phyloP scores from a whole-genome alignment of 768 basidiomycete species.

The Calocera cornea region DNA sequence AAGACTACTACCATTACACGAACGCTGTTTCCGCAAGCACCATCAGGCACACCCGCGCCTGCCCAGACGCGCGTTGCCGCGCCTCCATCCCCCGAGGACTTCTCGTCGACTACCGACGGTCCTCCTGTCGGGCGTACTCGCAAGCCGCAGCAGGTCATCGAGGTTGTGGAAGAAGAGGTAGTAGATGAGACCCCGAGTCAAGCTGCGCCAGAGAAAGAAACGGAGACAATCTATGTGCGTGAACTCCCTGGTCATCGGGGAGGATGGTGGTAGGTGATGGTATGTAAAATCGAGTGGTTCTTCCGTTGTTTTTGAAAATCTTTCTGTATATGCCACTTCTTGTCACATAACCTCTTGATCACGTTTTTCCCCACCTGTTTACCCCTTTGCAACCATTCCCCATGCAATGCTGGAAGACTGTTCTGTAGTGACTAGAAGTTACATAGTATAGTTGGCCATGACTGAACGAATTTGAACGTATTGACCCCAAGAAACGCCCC shows the following conservation, averaged over 20 bases:
- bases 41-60: slow-evolving; percentile 9
- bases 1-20: not conserved
- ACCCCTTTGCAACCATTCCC: not conserved
- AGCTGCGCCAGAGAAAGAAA: not conserved
- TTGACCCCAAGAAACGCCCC: no score
- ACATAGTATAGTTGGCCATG: not conserved
- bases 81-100: slow-evolving; percentile 12
- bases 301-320: not conserved
- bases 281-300: not conserved
- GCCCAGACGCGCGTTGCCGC: slow-evolving; percentile 15
- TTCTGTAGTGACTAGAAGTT: not conserved
- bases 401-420: not conserved
- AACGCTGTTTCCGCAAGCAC: not conserved
- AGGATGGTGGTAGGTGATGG: not conserved
- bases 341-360: not conserved
- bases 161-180: not conserved
- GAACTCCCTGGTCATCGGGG: not conserved
- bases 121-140: not conserved
- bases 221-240: not conserved
- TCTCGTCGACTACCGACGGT: not conserved
- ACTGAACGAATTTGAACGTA: not conserved
- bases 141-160: not conserved
- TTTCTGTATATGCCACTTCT: not conserved
- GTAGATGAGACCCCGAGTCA: not conserved
- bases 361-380: not conserved